Base-by-base conservation (phyloP, 2,329 filamentous ascomycete species). In the Pyrenochaeta sp. region DNA sequence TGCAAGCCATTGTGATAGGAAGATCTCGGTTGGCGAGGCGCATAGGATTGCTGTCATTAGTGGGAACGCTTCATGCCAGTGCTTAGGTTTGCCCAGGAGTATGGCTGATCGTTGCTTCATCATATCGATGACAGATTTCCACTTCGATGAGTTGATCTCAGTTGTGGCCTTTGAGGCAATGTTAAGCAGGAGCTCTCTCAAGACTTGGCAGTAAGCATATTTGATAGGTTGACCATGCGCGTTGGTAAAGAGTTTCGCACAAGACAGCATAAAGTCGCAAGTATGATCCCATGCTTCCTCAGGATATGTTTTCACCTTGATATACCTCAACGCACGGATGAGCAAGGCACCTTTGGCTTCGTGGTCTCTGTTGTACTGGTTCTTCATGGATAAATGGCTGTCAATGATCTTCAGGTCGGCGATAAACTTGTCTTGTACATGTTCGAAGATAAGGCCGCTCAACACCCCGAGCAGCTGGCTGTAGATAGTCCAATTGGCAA, bases 401-500 rank as follows among this genome's bases (percentile, higher is more conserved):
- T 96, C 85, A 7, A 87, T 88, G 21, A 80, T 79, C 43, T 91
- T 89, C 4, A 99, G 79, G 64, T 97, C 92, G 20, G 81, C 77
- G 31, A 96, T 79, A 65, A 96, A 99, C 34, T 90, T 85, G 41
- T 85, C 83, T 3, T 90, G 86, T 31, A 99, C 92, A 42, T 86
- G 89, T 11, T 84, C 77, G 68, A 99, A 97, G 65, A 95, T 93
- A 53, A 94, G 86, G 30, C 89, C 88, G 72, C 94, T 96, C 89
- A 99, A 96, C 26, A 92, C 88, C n/a, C 95, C 94, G 1, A 99
- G 81, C 3, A 99, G 77, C 61, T 96, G 89, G 14, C 90, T 87
- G 68, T 96, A 96, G 3, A 99, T 85, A 46, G 90, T 89, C 93
- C 93, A 99, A 62, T 99, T 99, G 10, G 94, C 89, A 72, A 94